Conservation (phyloP, 345 rosid species). For the Populus nigra region DNA sequence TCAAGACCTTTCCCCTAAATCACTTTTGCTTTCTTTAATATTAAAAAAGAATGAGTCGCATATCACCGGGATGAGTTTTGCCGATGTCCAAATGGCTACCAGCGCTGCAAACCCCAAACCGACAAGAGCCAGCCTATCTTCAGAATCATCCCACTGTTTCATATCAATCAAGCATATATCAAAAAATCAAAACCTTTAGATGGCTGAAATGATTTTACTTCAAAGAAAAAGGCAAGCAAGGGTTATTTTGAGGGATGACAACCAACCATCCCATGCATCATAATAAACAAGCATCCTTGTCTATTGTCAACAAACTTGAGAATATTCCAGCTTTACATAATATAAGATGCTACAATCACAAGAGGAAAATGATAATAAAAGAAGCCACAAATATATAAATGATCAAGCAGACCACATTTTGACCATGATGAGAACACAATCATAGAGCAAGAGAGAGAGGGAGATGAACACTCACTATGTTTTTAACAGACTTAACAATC, state of each 20-base stretch:
- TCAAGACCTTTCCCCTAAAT: neutral
- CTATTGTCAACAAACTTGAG: neutral
- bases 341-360: neutral
- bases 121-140: conserved; percentile 69
- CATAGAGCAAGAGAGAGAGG: neutral
- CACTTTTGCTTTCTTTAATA: neutral
- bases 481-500: conserved; percentile 56
- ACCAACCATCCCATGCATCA: neutral
- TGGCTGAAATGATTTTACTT: neutral
- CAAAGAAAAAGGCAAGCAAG: neutral
- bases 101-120: conserved; percentile 79
- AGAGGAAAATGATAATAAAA: neutral
- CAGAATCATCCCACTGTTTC: conserved; percentile 72
- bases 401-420: neutral
- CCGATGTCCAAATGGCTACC: conserved; percentile 75
- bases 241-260: neutral
- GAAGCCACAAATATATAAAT: neutral
- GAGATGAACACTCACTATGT: conserved; percentile 49
- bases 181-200: neutral
- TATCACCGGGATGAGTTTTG: conserved; percentile 59
- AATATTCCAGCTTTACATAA: neutral
- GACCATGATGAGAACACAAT: neutral
- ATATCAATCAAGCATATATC: conserved; percentile 4
- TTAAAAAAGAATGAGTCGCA: conserved; percentile 8
- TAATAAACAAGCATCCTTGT: neutral